Conservation (phyloP, 768 basidiomycete genomes). For the Tulasnella sp. region DNA sequence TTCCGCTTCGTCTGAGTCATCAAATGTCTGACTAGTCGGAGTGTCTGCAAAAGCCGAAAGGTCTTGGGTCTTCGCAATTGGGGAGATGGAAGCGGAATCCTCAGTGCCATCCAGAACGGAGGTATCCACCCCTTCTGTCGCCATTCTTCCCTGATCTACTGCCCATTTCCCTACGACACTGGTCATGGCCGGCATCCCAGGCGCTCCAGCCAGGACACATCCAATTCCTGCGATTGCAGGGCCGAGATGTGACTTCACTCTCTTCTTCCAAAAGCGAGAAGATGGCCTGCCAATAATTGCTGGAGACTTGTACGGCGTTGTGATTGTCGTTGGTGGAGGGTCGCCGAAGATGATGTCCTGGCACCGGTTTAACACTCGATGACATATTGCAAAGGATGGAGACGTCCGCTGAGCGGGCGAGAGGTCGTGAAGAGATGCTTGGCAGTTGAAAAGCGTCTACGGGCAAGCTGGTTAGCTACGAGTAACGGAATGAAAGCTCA, state of each 20-base stretch:
- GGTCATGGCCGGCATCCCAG: conserved; percentile 64
- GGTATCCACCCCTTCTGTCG: conserved; percentile 37
- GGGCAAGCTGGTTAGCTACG: conserved; percentile 15
- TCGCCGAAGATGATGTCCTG: conserved; percentile 96
- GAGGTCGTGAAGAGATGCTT: conserved; percentile 83
- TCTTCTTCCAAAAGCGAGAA: conserved; percentile 41
- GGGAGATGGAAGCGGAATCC: not conserved
- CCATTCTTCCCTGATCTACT: conserved; percentile 76
- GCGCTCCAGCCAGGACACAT: conserved; percentile 60
- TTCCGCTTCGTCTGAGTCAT: conserved; percentile 14
- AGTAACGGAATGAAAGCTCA: conserved; percentile 17
- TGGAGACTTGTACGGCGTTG: conserved; percentile 58
- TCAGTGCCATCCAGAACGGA: not conserved
- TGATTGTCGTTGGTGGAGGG: conserved; percentile 45
- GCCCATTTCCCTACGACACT: conserved; percentile 72
- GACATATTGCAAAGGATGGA: conserved; percentile 79
- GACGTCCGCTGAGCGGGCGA: conserved; percentile 46
- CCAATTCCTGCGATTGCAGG: conserved; percentile 81
- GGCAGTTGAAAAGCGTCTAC: conserved; percentile 98
- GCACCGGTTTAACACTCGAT: conserved; percentile 78
- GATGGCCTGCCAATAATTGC: conserved; percentile 30
- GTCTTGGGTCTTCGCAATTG: not conserved
- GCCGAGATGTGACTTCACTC: conserved; percentile 58
- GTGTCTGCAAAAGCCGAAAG: not conserved
- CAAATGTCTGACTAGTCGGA: not conserved